Evolutionary conservation across 176 grass and related monocot genomes (phyloP).

Genomic region (Oryza brachyantha): DNA sequence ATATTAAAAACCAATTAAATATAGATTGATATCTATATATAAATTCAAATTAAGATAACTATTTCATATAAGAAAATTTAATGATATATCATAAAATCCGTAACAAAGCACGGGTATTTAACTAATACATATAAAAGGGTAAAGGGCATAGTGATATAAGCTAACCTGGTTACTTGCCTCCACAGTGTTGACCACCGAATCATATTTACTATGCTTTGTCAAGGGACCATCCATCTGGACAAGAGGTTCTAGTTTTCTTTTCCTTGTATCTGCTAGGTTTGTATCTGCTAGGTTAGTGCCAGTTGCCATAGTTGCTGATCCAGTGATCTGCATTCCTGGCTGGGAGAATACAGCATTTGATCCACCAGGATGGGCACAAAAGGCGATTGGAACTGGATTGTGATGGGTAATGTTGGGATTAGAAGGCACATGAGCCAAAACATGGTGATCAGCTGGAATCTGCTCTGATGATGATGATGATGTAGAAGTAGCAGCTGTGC

Average conservation of each 20-base stretch:
- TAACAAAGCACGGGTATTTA: no score
- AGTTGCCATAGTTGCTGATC: not conserved
- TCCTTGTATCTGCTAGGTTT: constrained; percentile 7
- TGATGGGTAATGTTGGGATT: not conserved
- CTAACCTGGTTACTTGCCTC: constrained; percentile 17
- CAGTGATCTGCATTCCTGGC: not conserved
- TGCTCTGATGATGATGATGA: not conserved
- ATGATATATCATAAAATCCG: no score
- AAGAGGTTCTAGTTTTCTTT: constrained; percentile 6
- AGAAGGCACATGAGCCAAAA: not conserved
- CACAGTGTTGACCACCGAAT: not conserved
- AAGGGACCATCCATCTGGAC: not conserved
- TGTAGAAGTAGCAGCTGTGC: not conserved
- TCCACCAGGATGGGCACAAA: not conserved
- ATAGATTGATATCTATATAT: no score
- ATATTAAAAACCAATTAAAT: no score
- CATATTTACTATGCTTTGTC: not conserved
- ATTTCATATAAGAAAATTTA: no score
- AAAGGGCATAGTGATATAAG: not conserved
- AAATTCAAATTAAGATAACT: no score
- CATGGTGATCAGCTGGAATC: not conserved
- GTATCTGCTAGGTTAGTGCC: not conserved
- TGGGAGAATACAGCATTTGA: not conserved
- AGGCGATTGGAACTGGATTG: constrained; percentile 6
- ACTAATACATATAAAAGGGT: no score